Percentiles rank a stretch among this genome's conserved stretches.
phyloP scores from a whole-genome alignment of 768 basidiomycete species.

The Tulasnella sp. region DNA sequence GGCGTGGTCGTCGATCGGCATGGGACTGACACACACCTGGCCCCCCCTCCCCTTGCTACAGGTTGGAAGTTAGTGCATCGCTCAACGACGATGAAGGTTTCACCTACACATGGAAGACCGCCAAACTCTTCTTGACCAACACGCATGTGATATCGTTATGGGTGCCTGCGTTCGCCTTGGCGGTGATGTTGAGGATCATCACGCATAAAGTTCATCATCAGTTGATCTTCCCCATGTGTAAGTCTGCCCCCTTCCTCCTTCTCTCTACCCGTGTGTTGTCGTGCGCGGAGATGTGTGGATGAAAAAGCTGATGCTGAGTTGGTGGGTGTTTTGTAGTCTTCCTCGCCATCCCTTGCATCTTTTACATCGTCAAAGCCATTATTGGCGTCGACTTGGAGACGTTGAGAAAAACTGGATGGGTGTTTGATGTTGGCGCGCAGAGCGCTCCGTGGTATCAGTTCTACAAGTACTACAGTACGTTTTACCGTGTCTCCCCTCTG shows the following conservation, averaged over 20 bases:
- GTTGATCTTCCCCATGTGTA: conserved; percentile 82
- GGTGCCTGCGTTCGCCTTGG: conserved; percentile 69
- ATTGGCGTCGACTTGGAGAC: conserved; percentile 50
- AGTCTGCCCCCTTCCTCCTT: conserved; percentile 35
- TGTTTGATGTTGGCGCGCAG: conserved; percentile 63
- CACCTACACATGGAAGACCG: conserved; percentile 52
- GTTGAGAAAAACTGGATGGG: conserved; percentile 66
- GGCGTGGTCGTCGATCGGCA: not conserved
- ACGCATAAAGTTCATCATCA: conserved; percentile 79
- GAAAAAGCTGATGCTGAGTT: conserved; percentile 2
- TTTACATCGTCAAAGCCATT: conserved; percentile 70
- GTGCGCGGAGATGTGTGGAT: too few species aligned
- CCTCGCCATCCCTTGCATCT: conserved; percentile 66
- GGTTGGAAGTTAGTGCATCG: conserved; percentile 77
- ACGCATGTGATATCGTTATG: conserved; percentile 62
- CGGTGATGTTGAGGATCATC: conserved; percentile 67
- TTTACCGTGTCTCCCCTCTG: conserved; percentile 23
- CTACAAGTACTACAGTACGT: conserved; percentile 66
- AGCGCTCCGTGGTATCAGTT: conserved; percentile 71
- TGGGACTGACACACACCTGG: not conserved
- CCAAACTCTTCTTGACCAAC: conserved; percentile 62
- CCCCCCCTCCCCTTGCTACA: conserved; percentile 26
- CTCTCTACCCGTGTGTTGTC: not conserved
- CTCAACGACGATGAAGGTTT: conserved; percentile 70
- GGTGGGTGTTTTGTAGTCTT: conserved; percentile 58